Evolutionary conservation across 140 eudicot species (phyloP), one percentile per base, ranked within the genome.

Genomic region (Erigeron philadelphicus): DNA sequence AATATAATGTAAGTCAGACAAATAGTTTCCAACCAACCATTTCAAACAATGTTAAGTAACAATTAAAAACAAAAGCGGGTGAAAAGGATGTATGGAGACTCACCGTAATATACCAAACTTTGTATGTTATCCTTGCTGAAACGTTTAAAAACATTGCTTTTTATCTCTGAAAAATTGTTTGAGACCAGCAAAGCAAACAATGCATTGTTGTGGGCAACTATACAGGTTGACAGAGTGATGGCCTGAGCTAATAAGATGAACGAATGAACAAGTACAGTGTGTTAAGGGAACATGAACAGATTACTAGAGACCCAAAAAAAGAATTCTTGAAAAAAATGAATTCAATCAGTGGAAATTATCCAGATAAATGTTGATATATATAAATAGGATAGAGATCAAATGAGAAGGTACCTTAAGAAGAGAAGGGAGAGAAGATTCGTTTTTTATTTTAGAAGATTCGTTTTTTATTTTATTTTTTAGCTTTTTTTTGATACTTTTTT

Each of bases 201-300:
- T 19, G 96, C 98, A 81, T 92, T 92, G 75, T 92, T 92, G 81
- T 88, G 96, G 73, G 98, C 96, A 67, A 88, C 98, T 72, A 92
- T 92, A 80, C 98, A 92, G 44, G 96, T 88, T 1, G 98, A 88
- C 74, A 92, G 72, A 23, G 98, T 86, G 44, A 88, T 83, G 48
- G 96, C 96, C 80, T 92, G 98, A 72, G 93, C 98, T 83, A 92
- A 80, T 67, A 92, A 77, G 74, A 92, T 74, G 77, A 92, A 92
- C 1, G 98, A 92, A 84, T 92, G 98, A 78, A 84, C 60, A 64
- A 92, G 98, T 92, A 63, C 21, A 78, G 42, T 31, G 53, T 63
- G 93, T 87, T 78, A 90, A 86, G 95, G 95, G 70, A 75, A 47
- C 76, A 74, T 60, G 50, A 23, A 12, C 19, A 23, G 16, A 42